A percentile compares a stretch with the other conserved stretches of the same genome.
These are phyloP conservation scores for Coemansia sp. DNA, from an alignment of 192 early-diverging fungal genomes.

Conservation along the genomic window DNA sequence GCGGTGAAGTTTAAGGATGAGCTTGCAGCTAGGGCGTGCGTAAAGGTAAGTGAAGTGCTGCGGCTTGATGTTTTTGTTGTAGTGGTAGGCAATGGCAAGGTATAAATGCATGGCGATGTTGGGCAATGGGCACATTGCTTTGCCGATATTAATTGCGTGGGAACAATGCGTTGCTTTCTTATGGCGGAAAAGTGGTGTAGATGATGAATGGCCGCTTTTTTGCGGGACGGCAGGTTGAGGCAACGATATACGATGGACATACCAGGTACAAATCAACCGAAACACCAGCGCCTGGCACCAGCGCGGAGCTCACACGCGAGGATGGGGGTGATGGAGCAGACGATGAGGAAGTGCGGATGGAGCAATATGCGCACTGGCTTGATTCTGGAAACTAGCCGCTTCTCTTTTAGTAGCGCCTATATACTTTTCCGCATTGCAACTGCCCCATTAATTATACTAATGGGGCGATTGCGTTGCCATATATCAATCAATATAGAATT, in stretches of 20 bases:
- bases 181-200: constrained; percentile 39
- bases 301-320: constrained; percentile 1
- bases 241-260: constrained; percentile 80
- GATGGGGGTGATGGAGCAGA: constrained; percentile 37
- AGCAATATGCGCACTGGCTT: constrained; percentile 88
- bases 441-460: neutral
- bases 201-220: constrained; percentile 90
- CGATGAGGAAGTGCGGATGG: constrained; percentile 77
- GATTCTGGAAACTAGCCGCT: constrained; percentile 49
- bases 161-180: neutral
- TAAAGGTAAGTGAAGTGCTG: constrained; percentile 61
- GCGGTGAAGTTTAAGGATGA: constrained; percentile 86
- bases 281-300: neutral
- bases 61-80: neutral
- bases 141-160: neutral
- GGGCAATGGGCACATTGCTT: neutral
- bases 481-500: neutral
- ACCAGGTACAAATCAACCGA: constrained; percentile 64
- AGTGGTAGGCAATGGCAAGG: neutral
- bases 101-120: neutral
- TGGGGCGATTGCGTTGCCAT: neutral
- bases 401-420: neutral
- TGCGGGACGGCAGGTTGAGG: constrained; percentile 76
- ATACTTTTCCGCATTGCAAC: neutral
- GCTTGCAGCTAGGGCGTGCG: constrained; percentile 75